Evolutionary conservation across 345 rosid species (phyloP).

Genomic region (Citrus inodora): DNA sequence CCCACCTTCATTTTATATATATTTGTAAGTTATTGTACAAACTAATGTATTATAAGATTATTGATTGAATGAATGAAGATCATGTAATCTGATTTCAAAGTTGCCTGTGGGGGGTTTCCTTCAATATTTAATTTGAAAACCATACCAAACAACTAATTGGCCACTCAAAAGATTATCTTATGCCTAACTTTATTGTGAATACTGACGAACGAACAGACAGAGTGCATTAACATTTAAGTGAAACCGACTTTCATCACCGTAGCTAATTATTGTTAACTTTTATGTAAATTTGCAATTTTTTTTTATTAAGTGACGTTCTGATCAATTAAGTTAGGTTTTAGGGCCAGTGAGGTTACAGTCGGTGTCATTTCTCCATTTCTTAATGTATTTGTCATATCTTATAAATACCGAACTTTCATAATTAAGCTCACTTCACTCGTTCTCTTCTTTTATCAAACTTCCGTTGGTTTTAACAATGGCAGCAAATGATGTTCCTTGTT

Average conservation of each 20-base stretch:
- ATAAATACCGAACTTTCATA: neutral
- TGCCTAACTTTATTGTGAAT: neutral
- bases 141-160: neutral
- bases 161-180: neutral
- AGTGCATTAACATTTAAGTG: neutral
- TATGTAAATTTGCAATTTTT: too few relatives aligned
- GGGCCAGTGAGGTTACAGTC: slow-evolving; percentile 27
- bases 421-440: neutral
- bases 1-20: too few relatives aligned
- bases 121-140: neutral
- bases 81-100: neutral
- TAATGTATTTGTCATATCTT: neutral
- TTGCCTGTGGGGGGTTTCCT: neutral
- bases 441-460: neutral
- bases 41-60: too few relatives aligned
- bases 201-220: too few relatives aligned
- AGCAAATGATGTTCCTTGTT: slow-evolving; percentile 85
- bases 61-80: too few relatives aligned
- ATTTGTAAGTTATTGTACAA: too few relatives aligned
- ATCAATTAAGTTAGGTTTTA: slow-evolving; percentile 8
- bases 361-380: slow-evolving; percentile 19
- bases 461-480: slow-evolving; percentile 41
- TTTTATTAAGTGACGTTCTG: too few relatives aligned
- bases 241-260: too few relatives aligned
- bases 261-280: too few relatives aligned